A percentile compares a stretch with the other conserved stretches of the same genome.
These are phyloP conservation scores for Colletotrichum plurivorum DNA, from an alignment of 2,329 filamentous ascomycete species.

Conservation along the genomic window DNA sequence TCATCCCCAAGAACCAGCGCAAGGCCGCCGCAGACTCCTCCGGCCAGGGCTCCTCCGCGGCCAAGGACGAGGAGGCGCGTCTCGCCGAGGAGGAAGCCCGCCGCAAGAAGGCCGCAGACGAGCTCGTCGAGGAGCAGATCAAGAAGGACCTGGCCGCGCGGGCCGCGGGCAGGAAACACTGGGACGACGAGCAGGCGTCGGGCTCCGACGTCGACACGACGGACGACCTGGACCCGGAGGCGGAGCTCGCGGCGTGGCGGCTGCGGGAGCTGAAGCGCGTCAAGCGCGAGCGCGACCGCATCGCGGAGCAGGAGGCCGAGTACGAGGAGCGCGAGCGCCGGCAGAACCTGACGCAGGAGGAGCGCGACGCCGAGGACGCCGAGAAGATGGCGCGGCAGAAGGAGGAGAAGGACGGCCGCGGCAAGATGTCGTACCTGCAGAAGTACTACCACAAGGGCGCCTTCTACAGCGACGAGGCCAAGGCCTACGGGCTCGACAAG, in stretches of 20 bases:
- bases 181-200: constrained; percentile 78
- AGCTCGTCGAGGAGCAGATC: constrained; percentile 89
- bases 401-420: constrained; percentile 82
- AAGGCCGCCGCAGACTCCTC: constrained; percentile 48
- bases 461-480: constrained; percentile 89
- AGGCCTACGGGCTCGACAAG: constrained; percentile 80
- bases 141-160: constrained; percentile 83
- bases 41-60: constrained; percentile 43
- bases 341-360: constrained; percentile 87
- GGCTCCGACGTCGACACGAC: constrained; percentile 88
- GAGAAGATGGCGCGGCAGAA: constrained; percentile 83
- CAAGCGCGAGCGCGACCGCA: constrained; percentile 86
- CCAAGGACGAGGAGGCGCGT: constrained; percentile 52
- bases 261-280: constrained; percentile 91
- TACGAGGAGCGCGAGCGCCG: constrained; percentile 90
- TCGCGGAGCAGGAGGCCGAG: constrained; percentile 88
- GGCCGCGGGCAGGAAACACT: constrained; percentile 83
- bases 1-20: constrained; percentile 72
- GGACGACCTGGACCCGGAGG: constrained; percentile 87
- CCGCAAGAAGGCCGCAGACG: constrained; percentile 80
- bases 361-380: constrained; percentile 87
- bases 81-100: constrained; percentile 72
- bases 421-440: constrained; percentile 92
- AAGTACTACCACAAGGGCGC: constrained; percentile 98
- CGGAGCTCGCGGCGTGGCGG: constrained; percentile 94